Percentiles rank a stretch among this genome's conserved stretches.
These are phyloP conservation scores for Pythium vanterpoolii DNA, from an alignment of 352 stramenopile genomes.

Conservation along the genomic window DNA sequence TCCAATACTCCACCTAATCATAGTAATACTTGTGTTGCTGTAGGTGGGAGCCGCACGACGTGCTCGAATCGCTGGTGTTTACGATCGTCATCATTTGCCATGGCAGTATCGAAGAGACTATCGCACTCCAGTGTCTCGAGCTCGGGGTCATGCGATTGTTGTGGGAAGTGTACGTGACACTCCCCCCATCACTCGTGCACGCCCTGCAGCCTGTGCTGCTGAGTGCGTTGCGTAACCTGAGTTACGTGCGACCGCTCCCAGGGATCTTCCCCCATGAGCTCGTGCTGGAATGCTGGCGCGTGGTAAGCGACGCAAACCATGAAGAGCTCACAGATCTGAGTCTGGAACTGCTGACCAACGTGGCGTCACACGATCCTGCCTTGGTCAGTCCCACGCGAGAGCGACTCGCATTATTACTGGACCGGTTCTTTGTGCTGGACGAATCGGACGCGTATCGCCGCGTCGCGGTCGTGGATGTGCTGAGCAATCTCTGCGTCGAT, in stretches of 20 bases:
- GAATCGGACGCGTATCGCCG: constrained; percentile 18
- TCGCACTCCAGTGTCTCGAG: constrained; percentile 42
- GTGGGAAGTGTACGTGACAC: constrained; percentile 25
- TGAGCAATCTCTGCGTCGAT: constrained; percentile 59
- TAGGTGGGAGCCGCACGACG: constrained; percentile 46
- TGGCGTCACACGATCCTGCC: constrained; percentile 12
- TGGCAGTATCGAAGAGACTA: constrained; percentile 46
- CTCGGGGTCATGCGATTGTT: constrained; percentile 29
- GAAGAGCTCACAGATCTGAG: constrained; percentile 8
- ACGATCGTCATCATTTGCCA: constrained; percentile 66
- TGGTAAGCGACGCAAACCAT: background rate
- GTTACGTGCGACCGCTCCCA: constrained; percentile 18
- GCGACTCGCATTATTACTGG: constrained; percentile 28
- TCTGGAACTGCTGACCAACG: constrained; percentile 22
- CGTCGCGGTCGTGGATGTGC: constrained; percentile 49
- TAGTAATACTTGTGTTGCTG: background rate
- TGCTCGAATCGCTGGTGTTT: constrained; percentile 54
- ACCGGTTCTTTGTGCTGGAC: constrained; percentile 31
- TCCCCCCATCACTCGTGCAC: constrained; percentile 19
- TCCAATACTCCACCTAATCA: background rate
- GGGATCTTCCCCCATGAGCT: constrained; percentile 17
- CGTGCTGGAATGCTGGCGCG: constrained; percentile 17
- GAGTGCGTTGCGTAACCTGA: constrained; percentile 53
- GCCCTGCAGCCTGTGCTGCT: constrained; percentile 29
- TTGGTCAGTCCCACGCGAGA: constrained; percentile 23